These are phyloP conservation scores for Bipolaris zeicola DNA, from an alignment of 2,329 filamentous ascomycete genomes.

Conservation along the genomic window DNA sequence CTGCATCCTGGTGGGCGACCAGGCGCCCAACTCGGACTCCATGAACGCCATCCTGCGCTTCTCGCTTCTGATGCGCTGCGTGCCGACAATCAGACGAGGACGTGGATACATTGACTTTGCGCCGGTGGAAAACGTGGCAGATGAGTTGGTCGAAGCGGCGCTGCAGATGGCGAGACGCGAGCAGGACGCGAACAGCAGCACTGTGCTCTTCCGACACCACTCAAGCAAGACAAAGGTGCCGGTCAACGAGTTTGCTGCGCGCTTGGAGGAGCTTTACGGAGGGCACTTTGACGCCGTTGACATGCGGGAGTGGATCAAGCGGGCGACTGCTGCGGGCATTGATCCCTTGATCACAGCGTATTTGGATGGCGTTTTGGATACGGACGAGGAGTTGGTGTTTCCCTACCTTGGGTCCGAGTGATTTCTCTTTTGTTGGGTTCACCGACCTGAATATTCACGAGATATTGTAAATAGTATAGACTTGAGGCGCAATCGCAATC, in stretches of 20 bases:
- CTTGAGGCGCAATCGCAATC: too few species aligned
- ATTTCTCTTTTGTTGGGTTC: too few species aligned
- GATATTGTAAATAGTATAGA: too few species aligned
- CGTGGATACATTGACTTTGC: not conserved
- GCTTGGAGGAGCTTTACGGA: not conserved
- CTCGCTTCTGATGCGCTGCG: not conserved
- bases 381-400: not conserved
- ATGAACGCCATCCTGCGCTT: not conserved
- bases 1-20: not conserved
- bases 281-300: not conserved
- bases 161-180: too few species aligned
- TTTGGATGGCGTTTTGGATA: not conserved
- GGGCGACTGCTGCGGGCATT: not conserved
- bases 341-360: constrained; percentile 1
- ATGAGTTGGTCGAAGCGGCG: too few species aligned
- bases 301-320: not conserved
- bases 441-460: too few species aligned
- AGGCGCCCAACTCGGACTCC: not conserved
- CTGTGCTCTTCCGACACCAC: not conserved
- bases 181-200: not conserved
- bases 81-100: not conserved
- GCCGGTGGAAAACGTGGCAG: not conserved
- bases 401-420: not conserved
- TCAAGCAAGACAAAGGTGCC: not conserved
- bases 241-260: not conserved